Conservation (phyloP, 331 rosid genomes). For the Rhamnella rubrinervis region DNA sequence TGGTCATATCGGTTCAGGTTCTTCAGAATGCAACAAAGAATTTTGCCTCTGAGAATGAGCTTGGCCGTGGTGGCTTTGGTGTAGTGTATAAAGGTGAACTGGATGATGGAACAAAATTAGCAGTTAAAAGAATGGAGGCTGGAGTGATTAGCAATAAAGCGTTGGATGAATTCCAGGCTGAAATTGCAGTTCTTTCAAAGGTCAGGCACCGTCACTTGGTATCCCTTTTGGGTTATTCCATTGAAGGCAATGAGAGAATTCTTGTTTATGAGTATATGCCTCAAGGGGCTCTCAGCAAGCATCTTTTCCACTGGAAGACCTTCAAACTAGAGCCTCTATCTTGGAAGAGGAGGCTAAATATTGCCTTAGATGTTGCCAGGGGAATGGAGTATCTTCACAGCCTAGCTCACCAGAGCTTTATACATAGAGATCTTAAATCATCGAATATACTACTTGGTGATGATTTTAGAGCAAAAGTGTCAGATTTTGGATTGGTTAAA, state of each 20-base stretch:
- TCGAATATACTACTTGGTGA: slow-evolving; percentile 92
- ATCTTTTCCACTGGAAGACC: slow-evolving; percentile 91
- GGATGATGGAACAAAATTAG: slow-evolving; percentile 90
- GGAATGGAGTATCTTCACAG: slow-evolving; percentile 95
- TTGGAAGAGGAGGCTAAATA: slow-evolving; percentile 91
- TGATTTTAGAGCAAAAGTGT: slow-evolving; percentile 82
- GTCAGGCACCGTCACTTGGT: slow-evolving; percentile 96
- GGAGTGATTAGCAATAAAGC: slow-evolving; percentile 76
- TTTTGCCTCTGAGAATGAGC: slow-evolving; percentile 88
- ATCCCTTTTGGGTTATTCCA: slow-evolving; percentile 77
- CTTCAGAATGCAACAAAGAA: slow-evolving; percentile 79
- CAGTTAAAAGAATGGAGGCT: slow-evolving; percentile 93
- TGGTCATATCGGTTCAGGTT: slow-evolving; percentile 86
- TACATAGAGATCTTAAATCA: slow-evolving; percentile 95
- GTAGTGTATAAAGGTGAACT: slow-evolving; percentile 91
- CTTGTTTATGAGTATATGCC: slow-evolving; percentile 94
- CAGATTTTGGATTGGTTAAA: slow-evolving; percentile 95
- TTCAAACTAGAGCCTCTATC: slow-evolving; percentile 74
- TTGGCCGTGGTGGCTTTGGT: slow-evolving; percentile 98
- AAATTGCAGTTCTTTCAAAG: slow-evolving; percentile 90
- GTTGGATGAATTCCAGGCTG: slow-evolving; percentile 88
- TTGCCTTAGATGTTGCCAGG: slow-evolving; percentile 95
- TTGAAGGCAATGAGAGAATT: slow-evolving; percentile 77
- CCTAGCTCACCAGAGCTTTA: slow-evolving; percentile 91
- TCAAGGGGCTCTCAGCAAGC: slow-evolving; percentile 94